Evolutionary conservation across 169 alveolate species (phyloP).

Genomic region (Besnoitia besnoiti): DNA sequence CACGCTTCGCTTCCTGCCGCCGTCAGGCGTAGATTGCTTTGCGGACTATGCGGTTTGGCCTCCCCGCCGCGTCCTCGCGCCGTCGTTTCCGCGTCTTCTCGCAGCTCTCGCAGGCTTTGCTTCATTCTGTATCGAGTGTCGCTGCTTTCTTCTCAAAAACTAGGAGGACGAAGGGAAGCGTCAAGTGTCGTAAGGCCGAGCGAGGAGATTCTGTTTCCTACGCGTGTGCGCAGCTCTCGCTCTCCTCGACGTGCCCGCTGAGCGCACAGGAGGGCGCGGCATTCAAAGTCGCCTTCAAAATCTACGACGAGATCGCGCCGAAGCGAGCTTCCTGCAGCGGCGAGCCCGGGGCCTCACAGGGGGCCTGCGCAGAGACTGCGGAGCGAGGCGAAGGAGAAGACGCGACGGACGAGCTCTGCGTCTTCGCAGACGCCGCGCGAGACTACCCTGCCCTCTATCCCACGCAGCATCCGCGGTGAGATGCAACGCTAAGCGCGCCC

Average conservation of each 20-base stretch:
- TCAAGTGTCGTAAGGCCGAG: too few species aligned
- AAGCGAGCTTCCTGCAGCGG: too few species aligned
- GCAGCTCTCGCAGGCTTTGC: background rate
- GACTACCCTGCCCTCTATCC: background rate
- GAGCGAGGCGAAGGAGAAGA: background rate
- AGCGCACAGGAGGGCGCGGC: conserved; percentile 3
- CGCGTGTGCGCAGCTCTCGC: conserved; percentile 28
- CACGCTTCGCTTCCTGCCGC: too few species aligned
- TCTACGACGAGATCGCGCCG: background rate
- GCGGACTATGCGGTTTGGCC: background rate
- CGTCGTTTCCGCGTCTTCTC: too few species aligned
- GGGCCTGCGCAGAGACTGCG: background rate
- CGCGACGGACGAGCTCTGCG: background rate
- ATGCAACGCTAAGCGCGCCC: too few species aligned
- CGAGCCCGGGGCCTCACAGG: too few species aligned
- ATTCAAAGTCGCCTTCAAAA: conserved; percentile 23
- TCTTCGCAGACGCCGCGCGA: conserved; percentile 15
- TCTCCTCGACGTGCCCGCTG: background rate
- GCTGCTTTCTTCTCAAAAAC: too few species aligned
- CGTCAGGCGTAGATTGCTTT: too few species aligned
- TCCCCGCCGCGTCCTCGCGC: too few species aligned
- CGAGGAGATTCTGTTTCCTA: too few species aligned
- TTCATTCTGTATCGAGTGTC: too few species aligned
- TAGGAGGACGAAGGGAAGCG: too few species aligned
- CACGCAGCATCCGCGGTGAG: conserved; percentile 4